These are phyloP conservation scores for Henckelia pumila DNA, from an alignment of 257 asterid genomes.

Conservation along the genomic window DNA sequence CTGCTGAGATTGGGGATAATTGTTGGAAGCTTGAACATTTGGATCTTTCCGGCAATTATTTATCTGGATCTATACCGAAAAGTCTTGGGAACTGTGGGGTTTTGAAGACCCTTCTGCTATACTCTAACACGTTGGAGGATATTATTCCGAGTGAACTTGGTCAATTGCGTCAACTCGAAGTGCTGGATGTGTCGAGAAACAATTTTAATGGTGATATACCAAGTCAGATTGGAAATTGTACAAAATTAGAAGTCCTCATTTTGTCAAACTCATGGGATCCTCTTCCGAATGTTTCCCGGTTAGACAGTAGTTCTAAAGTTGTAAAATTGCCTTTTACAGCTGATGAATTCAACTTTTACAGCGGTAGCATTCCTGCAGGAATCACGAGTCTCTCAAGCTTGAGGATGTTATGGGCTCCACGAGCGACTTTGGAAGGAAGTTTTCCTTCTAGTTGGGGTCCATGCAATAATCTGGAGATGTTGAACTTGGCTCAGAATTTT, in stretches of 20 bases:
- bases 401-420: slow-evolving; percentile 89
- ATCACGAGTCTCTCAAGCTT: slow-evolving; percentile 57
- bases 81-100: slow-evolving; percentile 64
- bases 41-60: slow-evolving; percentile 76
- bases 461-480: slow-evolving; percentile 69
- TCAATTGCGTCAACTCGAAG: slow-evolving; percentile 62
- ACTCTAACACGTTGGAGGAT: slow-evolving; percentile 76
- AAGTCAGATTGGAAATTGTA: slow-evolving; percentile 60
- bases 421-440: slow-evolving; percentile 65
- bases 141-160: slow-evolving; percentile 70
- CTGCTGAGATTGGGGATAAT: slow-evolving; percentile 53
- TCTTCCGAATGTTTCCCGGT: slow-evolving; percentile 42
- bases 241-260: slow-evolving; percentile 60
- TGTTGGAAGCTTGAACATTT: slow-evolving; percentile 74
- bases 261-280: slow-evolving; percentile 88
- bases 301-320: slow-evolving; percentile 27
- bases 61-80: slow-evolving; percentile 54
- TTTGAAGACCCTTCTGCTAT: slow-evolving; percentile 59
- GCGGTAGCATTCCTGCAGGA: slow-evolving; percentile 62
- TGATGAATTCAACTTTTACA: slow-evolving; percentile 75
- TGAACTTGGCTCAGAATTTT: slow-evolving; percentile 75
- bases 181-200: slow-evolving; percentile 83
- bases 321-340: slow-evolving; percentile 35
- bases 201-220: slow-evolving; percentile 75
- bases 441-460: slow-evolving; percentile 73